Evolutionary conservation across 768 basidiomycete species (phyloP), one percentile per base, ranked within the genome.

Genomic region (Strobilomyces echinocephalus): DNA sequence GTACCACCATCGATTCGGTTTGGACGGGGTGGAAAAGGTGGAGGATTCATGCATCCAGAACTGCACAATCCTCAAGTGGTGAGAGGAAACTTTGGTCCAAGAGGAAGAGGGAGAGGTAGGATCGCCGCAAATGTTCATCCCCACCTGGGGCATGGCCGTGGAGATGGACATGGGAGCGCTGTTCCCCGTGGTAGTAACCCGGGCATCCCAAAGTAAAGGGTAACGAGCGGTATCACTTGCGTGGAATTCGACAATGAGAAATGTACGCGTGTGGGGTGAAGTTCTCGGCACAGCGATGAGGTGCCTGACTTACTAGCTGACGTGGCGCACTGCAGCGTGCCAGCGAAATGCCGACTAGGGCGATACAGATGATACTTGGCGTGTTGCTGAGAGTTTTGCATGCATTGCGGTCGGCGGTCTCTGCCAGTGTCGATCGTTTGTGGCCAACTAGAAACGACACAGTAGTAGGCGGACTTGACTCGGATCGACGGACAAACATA

Each of bases 1-100:
- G 79, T 91, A 1, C 88, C 88, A 4, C 70, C 80, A 4, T 77
- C 84, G 0, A 78, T 91, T 39, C 78, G 84, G 12, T 91, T 91
- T 55, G 88, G 88, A 24, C 76, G 87, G 36, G 89, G 89, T 0
- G 83, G 82, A 4, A 80, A 76, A 58, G 70, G 65, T 20, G 78
- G 77, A 26, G 83, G 80, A 8, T 80, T 84, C 56, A 73, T 65
- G 34, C 69, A 73, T 46, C 65, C 67, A 8, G 67, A 68, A 49
- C 26, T 62, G 36, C 68, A 69, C 38, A 69, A 70, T 21, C 69
- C 68, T 1, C 69, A 70, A 45, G 69, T 71, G 14, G 18, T 10
- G 35, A 60, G 58, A 34, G 59, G 63, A 0, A 69, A 52, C 38
- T 70, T 69, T 46, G 68, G 69, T 26, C 36, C 63, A 5, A 64